phyloP scores from a whole-genome alignment of 2,329 filamentous ascomycete species.

The Ophiostoma perfectum region DNA sequence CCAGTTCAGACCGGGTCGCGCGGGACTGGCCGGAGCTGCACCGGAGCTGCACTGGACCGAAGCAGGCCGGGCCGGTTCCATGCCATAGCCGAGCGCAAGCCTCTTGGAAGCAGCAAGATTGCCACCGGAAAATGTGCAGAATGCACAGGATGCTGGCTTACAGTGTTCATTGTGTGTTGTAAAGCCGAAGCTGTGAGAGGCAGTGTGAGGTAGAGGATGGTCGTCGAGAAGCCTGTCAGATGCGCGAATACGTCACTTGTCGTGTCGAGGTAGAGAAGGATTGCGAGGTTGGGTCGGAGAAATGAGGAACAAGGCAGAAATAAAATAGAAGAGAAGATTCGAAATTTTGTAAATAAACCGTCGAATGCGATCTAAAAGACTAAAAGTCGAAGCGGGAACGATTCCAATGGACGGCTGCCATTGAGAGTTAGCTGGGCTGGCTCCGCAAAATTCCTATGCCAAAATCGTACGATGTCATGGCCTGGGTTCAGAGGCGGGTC shows the following conservation, averaged over 20 bases:
- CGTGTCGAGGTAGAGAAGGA: background rate
- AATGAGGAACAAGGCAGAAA: background rate
- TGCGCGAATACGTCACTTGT: background rate
- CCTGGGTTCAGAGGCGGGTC: slow-evolving; percentile 3
- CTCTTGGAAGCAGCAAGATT: background rate
- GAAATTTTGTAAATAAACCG: background rate
- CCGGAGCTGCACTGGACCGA: background rate
- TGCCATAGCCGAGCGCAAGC: background rate
- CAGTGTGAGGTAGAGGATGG: background rate
- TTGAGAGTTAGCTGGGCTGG: background rate
- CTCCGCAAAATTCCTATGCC: slow-evolving; percentile 16
- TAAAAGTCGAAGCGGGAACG: background rate
- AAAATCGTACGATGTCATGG: slow-evolving; percentile 17
- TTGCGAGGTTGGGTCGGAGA: background rate
- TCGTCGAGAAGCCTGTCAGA: background rate
- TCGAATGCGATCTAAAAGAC: background rate
- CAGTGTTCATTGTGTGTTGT: slow-evolving; percentile 24
- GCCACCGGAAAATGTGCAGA: background rate
- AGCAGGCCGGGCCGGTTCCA: background rate
- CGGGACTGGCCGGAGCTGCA: background rate
- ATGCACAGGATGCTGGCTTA: slow-evolving; percentile 11
- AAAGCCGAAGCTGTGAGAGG: background rate
- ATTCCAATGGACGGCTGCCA: background rate
- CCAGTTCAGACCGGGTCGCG: background rate
- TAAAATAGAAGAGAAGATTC: background rate